Evolutionary conservation across 2,329 filamentous ascomycete genomes (phyloP).

Genomic region (Penicillium fuscoglaucum): DNA sequence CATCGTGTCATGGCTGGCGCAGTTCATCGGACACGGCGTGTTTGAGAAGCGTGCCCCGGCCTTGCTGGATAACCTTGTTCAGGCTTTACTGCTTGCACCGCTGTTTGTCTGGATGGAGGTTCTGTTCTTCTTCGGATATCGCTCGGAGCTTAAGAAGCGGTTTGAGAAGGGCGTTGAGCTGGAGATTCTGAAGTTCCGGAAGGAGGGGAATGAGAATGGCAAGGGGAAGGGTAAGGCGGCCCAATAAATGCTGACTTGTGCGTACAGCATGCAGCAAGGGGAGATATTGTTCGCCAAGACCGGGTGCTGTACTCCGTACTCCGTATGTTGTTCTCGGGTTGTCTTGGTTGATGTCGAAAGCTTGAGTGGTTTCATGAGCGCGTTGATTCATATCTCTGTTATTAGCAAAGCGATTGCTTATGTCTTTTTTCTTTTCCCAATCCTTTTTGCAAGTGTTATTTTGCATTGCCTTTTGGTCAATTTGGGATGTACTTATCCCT

Average conservation of each 20-base stretch:
- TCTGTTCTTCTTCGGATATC: constrained; percentile 86
- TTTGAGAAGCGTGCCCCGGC: constrained; percentile 89
- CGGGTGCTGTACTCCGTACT: background rate
- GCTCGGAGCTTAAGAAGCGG: constrained; percentile 79
- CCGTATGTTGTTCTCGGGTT: background rate
- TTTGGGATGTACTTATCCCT: background rate
- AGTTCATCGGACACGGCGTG: constrained; percentile 87
- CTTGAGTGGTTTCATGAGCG: background rate
- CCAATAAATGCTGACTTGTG: background rate
- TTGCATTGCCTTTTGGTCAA: background rate
- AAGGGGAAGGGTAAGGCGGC: constrained; percentile 21
- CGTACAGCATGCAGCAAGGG: constrained; percentile 3
- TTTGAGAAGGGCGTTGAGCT: constrained; percentile 73
- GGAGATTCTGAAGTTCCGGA: constrained; percentile 72
- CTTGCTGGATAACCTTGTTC: constrained; percentile 84
- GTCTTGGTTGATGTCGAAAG: background rate
- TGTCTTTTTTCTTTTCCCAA: background rate
- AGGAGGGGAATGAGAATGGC: constrained; percentile 45
- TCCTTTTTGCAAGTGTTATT: background rate
- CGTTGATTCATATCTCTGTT: background rate
- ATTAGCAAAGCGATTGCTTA: constrained; percentile 6
- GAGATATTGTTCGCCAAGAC: constrained; percentile 7
- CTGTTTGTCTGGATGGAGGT: constrained; percentile 97
- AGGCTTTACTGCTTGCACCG: constrained; percentile 88
- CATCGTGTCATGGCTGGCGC: constrained; percentile 75